phyloP scores from a whole-genome alignment of 169 alveolate genomes.

The Plasmodium vivax region DNA sequence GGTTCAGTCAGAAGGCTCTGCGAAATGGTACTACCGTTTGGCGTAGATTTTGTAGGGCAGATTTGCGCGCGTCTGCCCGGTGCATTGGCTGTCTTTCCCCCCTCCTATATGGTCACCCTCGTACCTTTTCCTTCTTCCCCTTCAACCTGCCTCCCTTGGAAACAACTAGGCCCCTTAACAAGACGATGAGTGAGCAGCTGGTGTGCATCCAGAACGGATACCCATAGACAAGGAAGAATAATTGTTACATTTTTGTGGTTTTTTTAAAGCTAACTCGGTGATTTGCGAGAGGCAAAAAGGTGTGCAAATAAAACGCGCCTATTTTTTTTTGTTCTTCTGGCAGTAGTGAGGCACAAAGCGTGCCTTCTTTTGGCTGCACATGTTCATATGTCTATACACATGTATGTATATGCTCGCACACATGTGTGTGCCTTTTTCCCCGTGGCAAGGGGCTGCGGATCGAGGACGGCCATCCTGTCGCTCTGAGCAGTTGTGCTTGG shows the following conservation, averaged over 20 bases:
- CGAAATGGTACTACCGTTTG: constrained; percentile 34
- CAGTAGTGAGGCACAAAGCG: background rate
- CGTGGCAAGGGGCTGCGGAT: background rate
- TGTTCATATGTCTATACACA: background rate
- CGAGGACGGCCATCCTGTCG: background rate
- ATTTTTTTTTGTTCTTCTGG: constrained; percentile 3
- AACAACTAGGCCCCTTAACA: constrained; percentile 15
- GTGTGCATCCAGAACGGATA: background rate
- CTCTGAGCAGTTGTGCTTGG: background rate
- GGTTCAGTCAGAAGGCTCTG: constrained; percentile 38
- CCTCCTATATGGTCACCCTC: background rate
- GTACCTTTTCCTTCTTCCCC: background rate
- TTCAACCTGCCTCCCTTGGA: background rate
- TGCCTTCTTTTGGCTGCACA: background rate
- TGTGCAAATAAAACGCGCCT: background rate
- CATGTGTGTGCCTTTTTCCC: background rate
- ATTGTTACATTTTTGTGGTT: background rate
- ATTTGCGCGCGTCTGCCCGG: background rate
- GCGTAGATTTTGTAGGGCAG: background rate
- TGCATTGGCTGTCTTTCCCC: background rate
- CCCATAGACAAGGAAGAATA: background rate
- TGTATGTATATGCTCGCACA: background rate
- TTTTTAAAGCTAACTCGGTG: background rate
- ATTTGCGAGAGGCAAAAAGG: background rate
- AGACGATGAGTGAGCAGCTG: background rate